Percentiles rank a stretch among this genome's conserved stretches.
These are phyloP conservation scores for Chalciporus piperatus DNA, from an alignment of 768 basidiomycete genomes.

Conservation along the genomic window DNA sequence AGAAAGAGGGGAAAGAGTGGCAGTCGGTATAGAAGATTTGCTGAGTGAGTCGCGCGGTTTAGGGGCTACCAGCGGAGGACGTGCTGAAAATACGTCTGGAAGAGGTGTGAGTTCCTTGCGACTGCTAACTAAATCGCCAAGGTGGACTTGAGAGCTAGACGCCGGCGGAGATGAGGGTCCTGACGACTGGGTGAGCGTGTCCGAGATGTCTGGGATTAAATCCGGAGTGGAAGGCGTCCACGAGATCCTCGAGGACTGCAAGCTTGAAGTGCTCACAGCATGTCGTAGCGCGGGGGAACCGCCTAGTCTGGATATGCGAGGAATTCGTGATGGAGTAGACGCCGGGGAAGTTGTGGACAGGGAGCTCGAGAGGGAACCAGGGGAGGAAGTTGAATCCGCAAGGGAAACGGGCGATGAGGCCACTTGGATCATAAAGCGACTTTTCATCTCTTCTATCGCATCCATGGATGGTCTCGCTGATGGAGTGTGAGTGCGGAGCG, in stretches of 20 bases:
- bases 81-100: conserved; percentile 7
- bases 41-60: conserved; percentile 24
- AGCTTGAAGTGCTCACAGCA: conserved; percentile 27
- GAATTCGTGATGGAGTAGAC: conserved; percentile 27
- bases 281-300: conserved; percentile 29
- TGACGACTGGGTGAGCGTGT: conserved; percentile 53
- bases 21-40: conserved; percentile 28
- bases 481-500: conserved; percentile 10
- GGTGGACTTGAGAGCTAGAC: conserved; percentile 31
- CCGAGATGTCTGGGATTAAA: conserved; percentile 58
- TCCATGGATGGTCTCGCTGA: conserved; percentile 39
- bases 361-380: conserved; percentile 12
- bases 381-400: conserved; percentile 16
- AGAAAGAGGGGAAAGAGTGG: conserved; percentile 38
- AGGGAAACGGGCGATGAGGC: conserved; percentile 24
- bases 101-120: conserved; percentile 5
- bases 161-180: conserved; percentile 52
- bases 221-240: conserved; percentile 55
- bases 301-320: conserved; percentile 21
- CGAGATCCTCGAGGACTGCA: conserved; percentile 26
- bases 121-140: conserved; percentile 10
- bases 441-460: conserved; percentile 64
- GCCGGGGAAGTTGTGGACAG: conserved; percentile 4
- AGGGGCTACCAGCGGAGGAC: conserved; percentile 26
- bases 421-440: conserved; percentile 43